Base-by-base conservation (phyloP, 768 basidiomycete species). In the Podaxis pistillaris region DNA sequence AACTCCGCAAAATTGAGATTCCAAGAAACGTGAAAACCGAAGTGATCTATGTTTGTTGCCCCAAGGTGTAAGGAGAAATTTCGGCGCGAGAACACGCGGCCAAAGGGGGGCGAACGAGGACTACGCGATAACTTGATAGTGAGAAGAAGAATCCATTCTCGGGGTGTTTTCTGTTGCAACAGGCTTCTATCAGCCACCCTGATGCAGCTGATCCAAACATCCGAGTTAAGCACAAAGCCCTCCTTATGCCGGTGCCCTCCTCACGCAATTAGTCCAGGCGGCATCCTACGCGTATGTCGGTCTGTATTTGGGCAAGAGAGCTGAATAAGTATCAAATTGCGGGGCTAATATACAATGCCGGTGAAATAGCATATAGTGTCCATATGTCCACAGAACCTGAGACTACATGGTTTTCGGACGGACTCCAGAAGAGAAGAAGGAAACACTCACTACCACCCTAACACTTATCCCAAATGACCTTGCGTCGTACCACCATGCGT, bases 81-180 rank as follows among this genome's bases (percentile, higher is more conserved):
- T 56, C 60, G 60, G 60, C 30, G 26, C 17, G 52, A 47, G 30
- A 46, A 37, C 41, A 37, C 13, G 36, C 54, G 61, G 54, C 61
- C 22, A 40, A 47, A 56, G 54, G 40, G 54, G 22, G 61, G 61
- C 44, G 12, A 30, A 51, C 30, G 24, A 56, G 44, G 11, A 17
- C 11, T 38, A 30, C 47, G 33, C 55, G 47, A 56, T 50, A n/a
- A n/a, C 26, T 38, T 55, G 54, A 24, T 30, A 47, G 54, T 56
- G 46, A 26, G 46, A 62, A 62, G 38, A 53, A 53, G 24, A 6
- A 46, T 53, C 61, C 61, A 33, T 62, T 62, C 37, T 50, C 13
- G 33, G 44, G 28, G 13, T 19, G 37, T 9, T 19, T 22, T 26
- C 51, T 17, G 37, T 28, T 19, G 8, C 37, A 52, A 22, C 38